A percentile compares a stretch with the other conserved stretches of the same genome.
These are phyloP conservation scores for Torrubiellomyces zombiae DNA, from an alignment of 2,329 filamentous ascomycete species.

Conservation along the genomic window DNA sequence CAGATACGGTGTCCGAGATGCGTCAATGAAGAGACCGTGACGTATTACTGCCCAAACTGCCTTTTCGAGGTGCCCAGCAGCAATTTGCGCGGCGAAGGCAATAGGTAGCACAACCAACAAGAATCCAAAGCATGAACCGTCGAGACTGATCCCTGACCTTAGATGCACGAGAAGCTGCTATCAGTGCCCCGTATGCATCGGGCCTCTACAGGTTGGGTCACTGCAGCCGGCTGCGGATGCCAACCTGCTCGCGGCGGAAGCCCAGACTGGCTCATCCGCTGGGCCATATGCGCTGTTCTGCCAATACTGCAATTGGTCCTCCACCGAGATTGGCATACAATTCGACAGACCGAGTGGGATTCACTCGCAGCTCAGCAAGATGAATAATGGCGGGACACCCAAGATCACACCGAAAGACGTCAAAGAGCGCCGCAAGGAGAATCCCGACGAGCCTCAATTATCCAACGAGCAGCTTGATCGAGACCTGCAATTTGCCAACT, in stretches of 20 bases:
- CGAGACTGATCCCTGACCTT: conserved; percentile 6
- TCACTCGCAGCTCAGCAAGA: conserved; percentile 57
- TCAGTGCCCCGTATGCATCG: conserved; percentile 79
- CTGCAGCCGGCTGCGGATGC: conserved; percentile 40
- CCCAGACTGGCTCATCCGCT: conserved; percentile 13
- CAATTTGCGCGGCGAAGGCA: conserved; percentile 81
- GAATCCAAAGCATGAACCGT: background rate
- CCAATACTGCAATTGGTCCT: conserved; percentile 85
- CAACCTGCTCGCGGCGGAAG: conserved; percentile 25
- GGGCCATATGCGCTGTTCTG: conserved; percentile 67
- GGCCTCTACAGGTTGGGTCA: conserved; percentile 59
- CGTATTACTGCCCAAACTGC: conserved; percentile 89
- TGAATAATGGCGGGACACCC: conserved; percentile 43
- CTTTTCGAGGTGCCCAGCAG: conserved; percentile 92
- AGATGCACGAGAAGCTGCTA: conserved; percentile 92
- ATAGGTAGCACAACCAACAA: conserved; percentile 42
- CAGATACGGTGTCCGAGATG: conserved; percentile 89
- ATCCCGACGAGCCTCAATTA: conserved; percentile 18
- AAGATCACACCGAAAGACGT: conserved; percentile 33
- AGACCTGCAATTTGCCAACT: conserved; percentile 55
- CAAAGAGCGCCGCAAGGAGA: conserved; percentile 33
- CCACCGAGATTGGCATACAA: conserved; percentile 72
- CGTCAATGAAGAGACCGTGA: conserved; percentile 82
- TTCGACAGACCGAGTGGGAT: conserved; percentile 85
- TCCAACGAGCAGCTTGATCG: conserved; percentile 35